Conservation (phyloP, 2,329 filamentous ascomycete genomes). For the Zymoseptoria brevis region DNA sequence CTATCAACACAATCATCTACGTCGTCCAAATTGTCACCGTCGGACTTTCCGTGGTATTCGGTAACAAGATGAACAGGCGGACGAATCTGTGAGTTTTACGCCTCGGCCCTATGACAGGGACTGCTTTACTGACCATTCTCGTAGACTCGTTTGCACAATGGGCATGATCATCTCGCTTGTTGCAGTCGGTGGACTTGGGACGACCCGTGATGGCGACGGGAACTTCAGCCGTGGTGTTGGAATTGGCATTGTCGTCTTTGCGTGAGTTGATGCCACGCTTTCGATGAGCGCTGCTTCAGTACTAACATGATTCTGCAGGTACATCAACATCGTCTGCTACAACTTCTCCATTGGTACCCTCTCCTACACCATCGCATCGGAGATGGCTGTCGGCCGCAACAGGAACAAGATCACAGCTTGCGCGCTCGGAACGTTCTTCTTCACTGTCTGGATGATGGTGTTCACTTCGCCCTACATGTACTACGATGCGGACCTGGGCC, state of each 20-base stretch:
- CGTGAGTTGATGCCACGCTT: neutral
- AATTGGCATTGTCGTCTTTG: slow-evolving; percentile 16
- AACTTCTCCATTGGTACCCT: slow-evolving; percentile 18
- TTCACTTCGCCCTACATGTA: slow-evolving; percentile 38
- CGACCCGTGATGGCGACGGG: slow-evolving; percentile 12
- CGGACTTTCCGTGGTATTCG: slow-evolving; percentile 15
- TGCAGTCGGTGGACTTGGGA: slow-evolving; percentile 14
- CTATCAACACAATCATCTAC: slow-evolving; percentile 19
- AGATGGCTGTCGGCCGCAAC: slow-evolving; percentile 44
- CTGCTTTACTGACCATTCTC: neutral
- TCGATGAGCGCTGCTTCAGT: neutral
- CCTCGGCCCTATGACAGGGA: neutral
- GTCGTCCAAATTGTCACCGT: slow-evolving; percentile 18
- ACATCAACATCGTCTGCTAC: slow-evolving; percentile 19
- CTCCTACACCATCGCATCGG: slow-evolving; percentile 27
- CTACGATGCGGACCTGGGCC: slow-evolving; percentile 29
- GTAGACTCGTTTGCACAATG: slow-evolving; percentile 13
- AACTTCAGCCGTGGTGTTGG: slow-evolving; percentile 15
- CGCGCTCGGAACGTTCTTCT: slow-evolving; percentile 39
- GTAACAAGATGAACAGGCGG: slow-evolving; percentile 14
- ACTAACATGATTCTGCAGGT: neutral
- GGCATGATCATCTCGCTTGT: slow-evolving; percentile 15
- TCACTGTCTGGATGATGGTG: slow-evolving; percentile 36
- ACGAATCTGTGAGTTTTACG: slow-evolving; percentile 7
- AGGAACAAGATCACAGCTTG: slow-evolving; percentile 41